phyloP scores from a whole-genome alignment of 305 asterid genomes.

The Euphrasia arctica region DNA sequence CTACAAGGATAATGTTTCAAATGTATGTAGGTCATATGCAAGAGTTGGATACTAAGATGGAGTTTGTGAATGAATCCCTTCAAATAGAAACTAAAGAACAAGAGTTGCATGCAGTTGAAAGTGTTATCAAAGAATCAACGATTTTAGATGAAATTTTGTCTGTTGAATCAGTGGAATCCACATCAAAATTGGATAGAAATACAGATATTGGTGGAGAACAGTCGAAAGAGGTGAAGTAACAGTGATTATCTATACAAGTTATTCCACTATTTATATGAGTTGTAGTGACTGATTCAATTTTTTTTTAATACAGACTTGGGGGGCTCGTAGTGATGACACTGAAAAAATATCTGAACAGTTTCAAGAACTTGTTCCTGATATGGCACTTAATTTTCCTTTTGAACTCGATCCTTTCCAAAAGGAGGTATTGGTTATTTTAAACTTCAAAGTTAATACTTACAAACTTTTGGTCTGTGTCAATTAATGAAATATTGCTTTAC shows the following conservation, averaged over 20 bases:
- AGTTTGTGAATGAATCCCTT: conserved; percentile 39
- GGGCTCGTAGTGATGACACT: conserved; percentile 68
- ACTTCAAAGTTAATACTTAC: conserved; percentile 23
- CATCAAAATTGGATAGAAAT: conserved; percentile 42
- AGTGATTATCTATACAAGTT: conserved; percentile 10
- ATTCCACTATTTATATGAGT: conserved; percentile 8
- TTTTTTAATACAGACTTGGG: conserved; percentile 44
- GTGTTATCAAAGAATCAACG: conserved; percentile 41
- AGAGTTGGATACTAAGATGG: conserved; percentile 37
- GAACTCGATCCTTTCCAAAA: conserved; percentile 96
- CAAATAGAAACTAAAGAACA: conserved; percentile 42
- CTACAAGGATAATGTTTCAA: conserved; percentile 25
- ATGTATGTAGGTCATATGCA: conserved; percentile 35
- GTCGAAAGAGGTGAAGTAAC: conserved; percentile 54
- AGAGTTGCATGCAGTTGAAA: conserved; percentile 38
- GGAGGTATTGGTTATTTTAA: conserved; percentile 54
- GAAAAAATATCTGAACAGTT: conserved; percentile 68
- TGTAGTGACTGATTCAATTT: conserved; percentile 17
- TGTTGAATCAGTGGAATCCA: conserved; percentile 42
- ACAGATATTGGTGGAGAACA: conserved; percentile 38
- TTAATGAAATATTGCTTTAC: conserved; percentile 16
- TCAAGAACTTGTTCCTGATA: conserved; percentile 88
- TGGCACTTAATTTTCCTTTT: conserved; percentile 91
- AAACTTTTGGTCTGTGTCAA: conserved; percentile 18
- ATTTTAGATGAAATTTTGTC: conserved; percentile 78